These are phyloP conservation scores for Solidago caesia DNA, from an alignment of 129 eudicot genomes.

Conservation along the genomic window DNA sequence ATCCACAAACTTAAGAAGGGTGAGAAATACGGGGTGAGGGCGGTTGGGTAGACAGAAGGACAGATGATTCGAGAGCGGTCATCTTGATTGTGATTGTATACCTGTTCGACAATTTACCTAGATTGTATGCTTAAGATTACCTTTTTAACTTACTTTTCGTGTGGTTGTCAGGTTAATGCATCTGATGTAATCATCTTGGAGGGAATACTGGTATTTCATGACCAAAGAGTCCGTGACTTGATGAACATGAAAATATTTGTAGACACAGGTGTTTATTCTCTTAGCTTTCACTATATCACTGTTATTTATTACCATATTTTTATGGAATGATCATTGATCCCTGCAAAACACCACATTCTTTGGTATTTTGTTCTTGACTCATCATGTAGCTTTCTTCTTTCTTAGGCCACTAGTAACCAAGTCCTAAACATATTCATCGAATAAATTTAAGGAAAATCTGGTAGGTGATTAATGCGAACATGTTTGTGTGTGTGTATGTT, in stretches of 20 bases:
- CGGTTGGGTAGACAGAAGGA: too few relatives aligned
- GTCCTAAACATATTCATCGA: background rate
- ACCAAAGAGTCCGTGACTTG: slow-evolving; percentile 83
- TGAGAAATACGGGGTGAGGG: too few relatives aligned
- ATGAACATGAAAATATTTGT: slow-evolving; percentile 99
- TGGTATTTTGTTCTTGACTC: background rate
- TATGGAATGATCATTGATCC: background rate
- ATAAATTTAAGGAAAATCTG: background rate
- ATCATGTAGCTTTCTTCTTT: background rate
- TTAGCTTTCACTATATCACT: slow-evolving; percentile 7
- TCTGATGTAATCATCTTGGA: slow-evolving; percentile 97
- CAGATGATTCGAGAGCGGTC: background rate
- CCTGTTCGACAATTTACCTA: background rate
- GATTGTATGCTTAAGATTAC: slow-evolving; percentile 1
- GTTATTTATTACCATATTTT: background rate
- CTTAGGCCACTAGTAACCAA: background rate
- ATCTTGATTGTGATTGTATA: slow-evolving; percentile 14
- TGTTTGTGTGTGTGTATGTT: too few relatives aligned
- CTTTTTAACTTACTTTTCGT: slow-evolving; percentile 6
- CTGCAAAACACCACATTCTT: background rate
- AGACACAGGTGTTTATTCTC: slow-evolving; percentile 66
- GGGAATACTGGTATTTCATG: slow-evolving; percentile 97
- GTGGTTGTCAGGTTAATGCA: slow-evolving; percentile 72
- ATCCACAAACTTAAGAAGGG: too few relatives aligned
- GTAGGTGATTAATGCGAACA: background rate